Conservation (phyloP, 805 yeast species). For the Saccharomyces eubayanus region DNA sequence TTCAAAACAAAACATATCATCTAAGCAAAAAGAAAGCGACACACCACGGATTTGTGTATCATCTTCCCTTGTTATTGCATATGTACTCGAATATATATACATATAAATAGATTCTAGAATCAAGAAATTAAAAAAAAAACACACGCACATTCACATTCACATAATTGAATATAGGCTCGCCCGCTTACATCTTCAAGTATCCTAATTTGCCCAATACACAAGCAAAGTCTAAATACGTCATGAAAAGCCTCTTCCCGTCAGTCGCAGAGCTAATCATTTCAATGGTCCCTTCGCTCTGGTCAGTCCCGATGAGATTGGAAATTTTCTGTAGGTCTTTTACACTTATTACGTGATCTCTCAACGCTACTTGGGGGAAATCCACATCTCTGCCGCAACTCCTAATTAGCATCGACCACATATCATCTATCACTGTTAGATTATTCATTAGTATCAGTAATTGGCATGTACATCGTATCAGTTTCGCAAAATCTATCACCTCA, state of each 20-base stretch:
- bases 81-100: background rate
- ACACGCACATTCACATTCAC: background rate
- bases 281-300: constrained; percentile 28
- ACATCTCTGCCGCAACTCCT: constrained; percentile 20
- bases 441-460: constrained; percentile 36
- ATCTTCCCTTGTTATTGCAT: background rate
- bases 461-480: constrained; percentile 34
- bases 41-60: background rate
- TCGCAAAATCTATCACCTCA: constrained; percentile 41
- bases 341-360: constrained; percentile 25
- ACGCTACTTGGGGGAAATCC: constrained; percentile 14
- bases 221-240: constrained; percentile 41
- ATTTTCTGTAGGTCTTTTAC: constrained; percentile 33
- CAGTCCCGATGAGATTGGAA: constrained; percentile 29
- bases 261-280: constrained; percentile 42
- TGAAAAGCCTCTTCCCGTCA: constrained; percentile 29
- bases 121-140: background rate
- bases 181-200: constrained; percentile 24
- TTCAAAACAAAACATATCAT: constrained; percentile 81
- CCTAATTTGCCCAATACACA: constrained; percentile 43
- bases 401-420: constrained; percentile 36
- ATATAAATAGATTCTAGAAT: background rate
- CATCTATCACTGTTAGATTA: constrained; percentile 31
- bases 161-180: background rate
- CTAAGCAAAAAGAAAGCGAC: constrained; percentile 17